Base-by-base conservation (phyloP, 1,139 yeast species). In the Protomyces inundatus region DNA sequence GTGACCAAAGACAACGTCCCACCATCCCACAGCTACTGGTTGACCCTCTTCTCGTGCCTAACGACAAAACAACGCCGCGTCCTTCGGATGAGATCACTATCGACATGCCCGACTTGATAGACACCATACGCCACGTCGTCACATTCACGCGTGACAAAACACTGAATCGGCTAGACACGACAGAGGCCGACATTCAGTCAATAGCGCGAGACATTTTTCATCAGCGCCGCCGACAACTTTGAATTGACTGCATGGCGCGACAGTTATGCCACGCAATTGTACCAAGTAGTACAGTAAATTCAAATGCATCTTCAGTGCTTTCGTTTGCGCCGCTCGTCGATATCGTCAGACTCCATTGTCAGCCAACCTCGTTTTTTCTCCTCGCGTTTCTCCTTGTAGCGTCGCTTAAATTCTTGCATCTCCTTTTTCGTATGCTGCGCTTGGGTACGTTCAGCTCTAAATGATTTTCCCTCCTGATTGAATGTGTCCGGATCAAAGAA, bases 1-100 rank as follows among this genome's bases (percentile, higher is more conserved):
- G 97, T 66, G 86, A 87, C 70, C 96, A 97, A 0, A 76, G 76
- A 48, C 82, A 82, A 39, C 78, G 98, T 59, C 79, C 84, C 79
- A 85, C 90, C 0, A 82, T 86, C 6, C 81, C 82, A 7, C 82
- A 87, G 67, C 81, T 90, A 53, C 74, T 90, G 56, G 81, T 81
- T 55, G 77, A 81, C 32, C 74, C 81, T 6, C 93, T 91, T 71
- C 77, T 91, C 66, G 55, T 57, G 23, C 67, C 67, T 3, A 61
- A 58, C 9, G 62, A 58, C 16, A 23, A 23, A 23, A 23, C 23
- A 23, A 23, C 23, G 23, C 23, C 23, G 23, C 23, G 23, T 23
- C 23, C 23, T 23, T 23, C 23, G 23, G 23, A 45, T 16, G 35
- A 55, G 36, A 56, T 58, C 4, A 32, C 40, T 5, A 39, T 58